Evolutionary conservation across 352 stramenopile species (phyloP).

Genomic region (Phytophthora citrophthora): DNA sequence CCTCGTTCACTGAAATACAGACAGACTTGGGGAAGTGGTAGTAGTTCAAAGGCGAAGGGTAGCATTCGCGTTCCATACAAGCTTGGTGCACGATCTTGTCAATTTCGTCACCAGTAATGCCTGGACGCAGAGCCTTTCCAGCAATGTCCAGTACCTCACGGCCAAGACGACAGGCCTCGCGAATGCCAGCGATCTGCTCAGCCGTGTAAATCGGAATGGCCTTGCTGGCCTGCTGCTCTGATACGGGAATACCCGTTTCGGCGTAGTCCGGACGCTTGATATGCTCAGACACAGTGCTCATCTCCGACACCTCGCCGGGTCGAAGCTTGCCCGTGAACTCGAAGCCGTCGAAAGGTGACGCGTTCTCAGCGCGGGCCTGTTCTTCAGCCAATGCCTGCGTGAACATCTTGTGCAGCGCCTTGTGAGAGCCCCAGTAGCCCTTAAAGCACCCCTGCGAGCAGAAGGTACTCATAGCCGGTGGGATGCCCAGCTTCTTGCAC

Average conservation of each 20-base stretch:
- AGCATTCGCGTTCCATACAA: conserved; percentile 91
- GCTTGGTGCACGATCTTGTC: conserved; percentile 96
- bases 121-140: conserved; percentile 82
- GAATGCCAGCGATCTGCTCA: conserved; percentile 95
- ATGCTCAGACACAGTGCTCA: conserved; percentile 65
- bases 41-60: conserved; percentile 98
- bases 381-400: conserved; percentile 59
- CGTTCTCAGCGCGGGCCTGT: conserved; percentile 17
- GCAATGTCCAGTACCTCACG: conserved; percentile 97
- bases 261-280: conserved; percentile 94
- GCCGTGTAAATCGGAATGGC: conserved; percentile 94
- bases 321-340: conserved; percentile 86
- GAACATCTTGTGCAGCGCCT: conserved; percentile 96
- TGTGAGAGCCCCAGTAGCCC: conserved; percentile 94
- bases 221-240: conserved; percentile 66
- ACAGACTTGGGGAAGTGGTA: conserved; percentile 97
- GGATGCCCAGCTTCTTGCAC: conserved; percentile 92
- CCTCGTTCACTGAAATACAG: conserved; percentile 93
- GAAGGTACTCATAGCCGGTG: conserved; percentile 88
- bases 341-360: conserved; percentile 68
- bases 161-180: conserved; percentile 84
- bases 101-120: conserved; percentile 97
- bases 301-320: conserved; percentile 81
- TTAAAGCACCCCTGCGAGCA: conserved; percentile 98
- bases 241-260: conserved; percentile 76